Percentiles rank a stretch among this genome's conserved stretches.
phyloP scores from a whole-genome alignment of 768 basidiomycete species.

The Sarcodon sp. region DNA sequence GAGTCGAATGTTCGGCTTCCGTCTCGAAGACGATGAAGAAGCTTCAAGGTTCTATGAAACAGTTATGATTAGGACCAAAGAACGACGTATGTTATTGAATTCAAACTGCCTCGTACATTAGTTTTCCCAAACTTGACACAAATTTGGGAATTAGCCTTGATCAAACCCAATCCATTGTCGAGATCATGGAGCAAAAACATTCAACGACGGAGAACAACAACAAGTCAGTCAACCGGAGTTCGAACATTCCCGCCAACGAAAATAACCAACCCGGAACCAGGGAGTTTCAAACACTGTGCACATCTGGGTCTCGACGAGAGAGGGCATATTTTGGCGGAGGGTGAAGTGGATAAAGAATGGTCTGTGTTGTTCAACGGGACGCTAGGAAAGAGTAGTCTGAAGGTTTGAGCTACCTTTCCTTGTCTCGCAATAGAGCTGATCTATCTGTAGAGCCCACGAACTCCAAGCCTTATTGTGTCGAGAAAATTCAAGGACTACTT shows the following conservation, averaged over 20 bases:
- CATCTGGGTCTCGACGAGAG: slow-evolving; percentile 46
- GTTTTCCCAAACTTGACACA: slow-evolving; percentile 1
- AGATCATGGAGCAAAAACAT: slow-evolving; percentile 21
- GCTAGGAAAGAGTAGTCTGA: neutral
- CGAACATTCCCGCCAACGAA: slow-evolving; percentile 21
- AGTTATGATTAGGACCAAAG: slow-evolving; percentile 36
- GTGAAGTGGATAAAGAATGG: slow-evolving; percentile 43
- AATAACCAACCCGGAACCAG: slow-evolving; percentile 45
- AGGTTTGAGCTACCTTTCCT: neutral
- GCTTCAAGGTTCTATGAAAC: slow-evolving; percentile 49
- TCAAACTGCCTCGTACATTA: neutral
- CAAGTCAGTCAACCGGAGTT: slow-evolving; percentile 5
- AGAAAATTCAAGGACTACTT: neutral
- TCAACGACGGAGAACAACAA: slow-evolving; percentile 12
- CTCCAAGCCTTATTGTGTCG: neutral
- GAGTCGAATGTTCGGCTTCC: slow-evolving; percentile 38
- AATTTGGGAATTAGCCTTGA: slow-evolving; percentile 15
- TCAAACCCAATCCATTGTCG: neutral
- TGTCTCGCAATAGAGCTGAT: neutral
- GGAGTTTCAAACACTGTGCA: slow-evolving; percentile 54
- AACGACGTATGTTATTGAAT: slow-evolving; percentile 12
- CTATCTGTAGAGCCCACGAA: neutral
- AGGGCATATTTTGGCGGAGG: slow-evolving; percentile 39
- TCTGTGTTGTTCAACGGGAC: slow-evolving; percentile 18
- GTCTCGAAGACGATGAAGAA: slow-evolving; percentile 48